Evolutionary conservation across 495 filamentous ascomycete species (phyloP), one percentile per base, ranked within the genome.

Genomic region (Friedmanniomyces simplex): DNA sequence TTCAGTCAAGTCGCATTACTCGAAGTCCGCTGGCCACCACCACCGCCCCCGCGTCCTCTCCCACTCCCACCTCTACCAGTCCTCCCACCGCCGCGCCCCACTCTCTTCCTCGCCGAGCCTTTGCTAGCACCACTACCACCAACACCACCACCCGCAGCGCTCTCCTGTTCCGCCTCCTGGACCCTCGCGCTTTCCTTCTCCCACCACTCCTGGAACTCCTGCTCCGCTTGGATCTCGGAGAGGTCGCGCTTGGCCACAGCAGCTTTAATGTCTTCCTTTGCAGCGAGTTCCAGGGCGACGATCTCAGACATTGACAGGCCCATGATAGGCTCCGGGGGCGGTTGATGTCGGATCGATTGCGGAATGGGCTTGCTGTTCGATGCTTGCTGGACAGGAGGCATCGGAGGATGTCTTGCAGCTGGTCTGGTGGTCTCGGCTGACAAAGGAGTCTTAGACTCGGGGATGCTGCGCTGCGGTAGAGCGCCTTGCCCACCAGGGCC

Each of bases 131-230:
- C 8, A 22, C 26, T 36, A 13, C 21, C 32, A n/a, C 39, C 18
- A 43, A 2, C 39, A 20, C 39, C 39, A 43, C 18, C 39, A 2
- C 5, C 14, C 18, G 39, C 5, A 21, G 42, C 46, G 12, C 11
- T 18, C 20, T 28, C 45, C 39, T 42, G 28, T 51, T 59, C 61
- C 4, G 48, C 61, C 39, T 55, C 73, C 63, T 73, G 76, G 3
- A 87, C 73, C 48, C 86, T 79, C 62, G 79, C 78, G 67, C 86
- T 90, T 68, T 98, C 93, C 55, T 85, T 80, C 60, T 97, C 91
- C 93, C 93, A 98, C 93, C 94, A 98, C 66, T 91, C 84, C 68
- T 95, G 87, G 70, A 98, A 98, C 34, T 89, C 88, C 68, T 98
- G 93, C 68, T 98, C 93, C 50, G 86, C 80, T 66, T 98, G 94